phyloP scores from a whole-genome alignment of 139 green algal species.

The Zygnema cylindricum region DNA sequence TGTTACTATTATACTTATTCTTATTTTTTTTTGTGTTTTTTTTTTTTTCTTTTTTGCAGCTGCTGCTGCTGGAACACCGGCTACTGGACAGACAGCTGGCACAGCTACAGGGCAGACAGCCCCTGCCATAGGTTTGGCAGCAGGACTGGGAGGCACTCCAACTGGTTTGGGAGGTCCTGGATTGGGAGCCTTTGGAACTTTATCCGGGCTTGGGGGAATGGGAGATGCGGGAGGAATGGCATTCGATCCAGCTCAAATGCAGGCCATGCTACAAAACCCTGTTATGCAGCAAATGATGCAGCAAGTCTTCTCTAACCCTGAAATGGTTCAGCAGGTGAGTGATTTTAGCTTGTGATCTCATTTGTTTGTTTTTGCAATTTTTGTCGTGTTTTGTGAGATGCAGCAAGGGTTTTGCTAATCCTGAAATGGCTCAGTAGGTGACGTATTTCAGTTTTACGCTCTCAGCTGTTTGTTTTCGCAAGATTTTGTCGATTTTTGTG shows the following conservation, averaged over 20 bases:
- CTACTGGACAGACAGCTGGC: background rate
- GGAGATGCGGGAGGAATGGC: slow-evolving; percentile 43
- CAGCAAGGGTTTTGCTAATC: too few species aligned
- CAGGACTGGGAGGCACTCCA: background rate
- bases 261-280: slow-evolving; percentile 72
- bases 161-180: slow-evolving; percentile 27
- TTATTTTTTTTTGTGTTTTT: background rate
- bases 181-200: slow-evolving; percentile 5
- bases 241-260: slow-evolving; percentile 50
- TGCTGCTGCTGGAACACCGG: slow-evolving; percentile 12
- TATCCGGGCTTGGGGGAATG: background rate
- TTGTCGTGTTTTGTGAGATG: slow-evolving; percentile 7
- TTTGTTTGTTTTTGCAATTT: background rate
- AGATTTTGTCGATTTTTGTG: too few species aligned
- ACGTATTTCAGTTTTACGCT: too few species aligned
- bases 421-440: too few species aligned
- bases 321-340: slow-evolving; percentile 69
- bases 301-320: slow-evolving; percentile 69
- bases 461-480: too few species aligned
- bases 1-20: background rate
- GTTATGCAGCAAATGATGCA: slow-evolving; percentile 78
- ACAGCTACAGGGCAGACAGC: slow-evolving; percentile 7
- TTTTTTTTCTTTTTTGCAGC: background rate
- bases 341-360: background rate
- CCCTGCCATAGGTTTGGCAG: slow-evolving; percentile 13